Evolutionary conservation across 2,329 filamentous ascomycete species (phyloP).

Genomic region (Neofusicoccum umdonicola): DNA sequence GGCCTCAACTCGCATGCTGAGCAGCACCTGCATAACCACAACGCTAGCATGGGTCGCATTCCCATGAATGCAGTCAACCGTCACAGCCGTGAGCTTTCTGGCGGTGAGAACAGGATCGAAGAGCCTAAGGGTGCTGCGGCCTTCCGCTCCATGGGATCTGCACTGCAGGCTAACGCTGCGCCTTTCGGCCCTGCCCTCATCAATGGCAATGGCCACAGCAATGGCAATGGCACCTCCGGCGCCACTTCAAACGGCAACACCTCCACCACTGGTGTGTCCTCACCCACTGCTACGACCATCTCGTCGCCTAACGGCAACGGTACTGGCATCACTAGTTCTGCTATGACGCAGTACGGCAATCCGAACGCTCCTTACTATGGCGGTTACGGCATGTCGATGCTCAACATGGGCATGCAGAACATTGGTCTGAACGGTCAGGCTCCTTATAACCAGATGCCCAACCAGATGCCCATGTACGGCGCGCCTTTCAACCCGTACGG

Average conservation of each 20-base stretch:
- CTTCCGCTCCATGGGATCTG: slow-evolving; percentile 65
- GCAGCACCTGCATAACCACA: slow-evolving; percentile 66
- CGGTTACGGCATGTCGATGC: slow-evolving; percentile 59
- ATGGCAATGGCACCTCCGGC: neutral
- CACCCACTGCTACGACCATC: slow-evolving; percentile 6
- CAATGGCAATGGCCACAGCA: neutral
- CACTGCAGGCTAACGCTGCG: slow-evolving; percentile 74
- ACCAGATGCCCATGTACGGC: slow-evolving; percentile 22
- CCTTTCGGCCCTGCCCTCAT: slow-evolving; percentile 68
- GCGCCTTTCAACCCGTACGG: slow-evolving; percentile 16
- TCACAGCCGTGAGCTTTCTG: slow-evolving; percentile 70
- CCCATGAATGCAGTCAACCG: slow-evolving; percentile 64
- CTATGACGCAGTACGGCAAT: neutral
- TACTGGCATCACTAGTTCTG: neutral
- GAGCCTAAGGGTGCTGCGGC: slow-evolving; percentile 42
- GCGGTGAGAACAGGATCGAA: slow-evolving; percentile 33
- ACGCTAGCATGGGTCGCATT: slow-evolving; percentile 77
- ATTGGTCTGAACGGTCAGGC: slow-evolving; percentile 48
- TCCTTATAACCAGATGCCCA: slow-evolving; percentile 15
- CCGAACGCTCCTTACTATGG: slow-evolving; percentile 42
- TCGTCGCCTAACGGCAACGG: neutral
- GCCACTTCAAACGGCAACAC: neutral
- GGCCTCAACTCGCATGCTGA: slow-evolving; percentile 54
- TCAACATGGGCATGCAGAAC: slow-evolving; percentile 67
- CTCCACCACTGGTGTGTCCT: neutral